Percentiles rank a stretch among this genome's conserved stretches.
phyloP scores from a whole-genome alignment of 1,139 yeast genomes.

The Entelexis sorbosivorans region DNA sequence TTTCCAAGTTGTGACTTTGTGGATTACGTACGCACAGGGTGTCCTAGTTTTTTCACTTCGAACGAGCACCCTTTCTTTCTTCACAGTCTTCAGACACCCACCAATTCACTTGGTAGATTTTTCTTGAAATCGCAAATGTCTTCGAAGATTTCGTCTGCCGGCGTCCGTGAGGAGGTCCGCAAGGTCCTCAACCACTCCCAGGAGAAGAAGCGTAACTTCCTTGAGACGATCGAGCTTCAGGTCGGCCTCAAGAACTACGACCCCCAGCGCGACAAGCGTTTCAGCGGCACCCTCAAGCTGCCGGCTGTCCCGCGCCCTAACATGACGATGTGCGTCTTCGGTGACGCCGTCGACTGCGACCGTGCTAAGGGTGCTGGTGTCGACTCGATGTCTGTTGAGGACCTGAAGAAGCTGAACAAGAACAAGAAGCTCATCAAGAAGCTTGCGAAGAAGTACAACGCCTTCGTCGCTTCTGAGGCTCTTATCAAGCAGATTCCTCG shows the following conservation, averaged over 20 bases:
- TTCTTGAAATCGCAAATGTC: constrained; percentile 41
- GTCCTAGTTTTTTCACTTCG: not conserved
- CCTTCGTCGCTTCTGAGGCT: constrained; percentile 98
- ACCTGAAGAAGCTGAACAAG: constrained; percentile 99
- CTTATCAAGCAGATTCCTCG: constrained; percentile 99
- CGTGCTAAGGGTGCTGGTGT: constrained; percentile 99
- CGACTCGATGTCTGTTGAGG: constrained; percentile 99
- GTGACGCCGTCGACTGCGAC: constrained; percentile 99
- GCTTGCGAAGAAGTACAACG: constrained; percentile 99
- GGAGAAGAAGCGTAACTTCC: constrained; percentile 99
- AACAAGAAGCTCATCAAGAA: constrained; percentile 99
- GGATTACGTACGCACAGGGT: not conserved
- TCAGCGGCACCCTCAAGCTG: constrained; percentile 98
- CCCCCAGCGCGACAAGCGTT: constrained; percentile 99
- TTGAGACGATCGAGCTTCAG: constrained; percentile 99
- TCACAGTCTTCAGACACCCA: constrained; percentile 18
- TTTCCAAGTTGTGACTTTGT: not conserved
- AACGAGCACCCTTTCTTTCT: not conserved
- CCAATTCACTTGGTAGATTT: constrained; percentile 35
- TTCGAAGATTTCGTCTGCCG: constrained; percentile 78
- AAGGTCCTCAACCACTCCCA: constrained; percentile 87
- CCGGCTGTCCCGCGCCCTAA: constrained; percentile 99
- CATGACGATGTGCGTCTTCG: constrained; percentile 99
- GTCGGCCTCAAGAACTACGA: constrained; percentile 99
- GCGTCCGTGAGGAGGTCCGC: constrained; percentile 95